These are phyloP conservation scores for Umbelopsis isabellina DNA, from an alignment of 192 early-diverging fungal genomes.

Conservation along the genomic window DNA sequence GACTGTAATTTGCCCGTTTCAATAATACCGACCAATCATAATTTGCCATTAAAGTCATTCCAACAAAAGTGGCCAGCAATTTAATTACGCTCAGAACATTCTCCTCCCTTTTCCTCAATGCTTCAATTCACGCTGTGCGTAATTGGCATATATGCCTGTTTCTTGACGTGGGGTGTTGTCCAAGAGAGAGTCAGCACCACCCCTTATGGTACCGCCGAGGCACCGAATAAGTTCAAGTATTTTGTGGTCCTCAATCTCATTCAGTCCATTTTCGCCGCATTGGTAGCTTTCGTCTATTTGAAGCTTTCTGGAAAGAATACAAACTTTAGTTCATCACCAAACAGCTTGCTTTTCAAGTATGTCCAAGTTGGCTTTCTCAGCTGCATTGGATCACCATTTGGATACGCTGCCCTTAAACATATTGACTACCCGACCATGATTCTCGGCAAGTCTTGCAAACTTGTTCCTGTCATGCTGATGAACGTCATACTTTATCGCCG, in stretches of 20 bases:
- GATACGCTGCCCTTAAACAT: conserved; percentile 89
- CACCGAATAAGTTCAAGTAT: conserved; percentile 70
- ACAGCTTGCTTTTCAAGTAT: conserved; percentile 61
- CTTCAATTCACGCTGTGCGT: conserved; percentile 52
- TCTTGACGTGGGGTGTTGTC: conserved; percentile 93
- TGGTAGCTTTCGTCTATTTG: conserved; percentile 79
- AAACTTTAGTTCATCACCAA: conserved; percentile 28
- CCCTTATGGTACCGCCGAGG: conserved; percentile 60
- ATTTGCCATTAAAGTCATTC: conserved; percentile 13
- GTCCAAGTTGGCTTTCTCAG: conserved; percentile 76
- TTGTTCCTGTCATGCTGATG: conserved; percentile 96
- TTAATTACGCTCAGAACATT: not conserved
- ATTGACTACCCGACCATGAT: conserved; percentile 99
- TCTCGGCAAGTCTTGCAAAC: conserved; percentile 94
- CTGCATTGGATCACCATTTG: conserved; percentile 85
- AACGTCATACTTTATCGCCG: conserved; percentile 89
- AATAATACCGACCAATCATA: not conserved
- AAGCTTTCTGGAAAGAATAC: conserved; percentile 52
- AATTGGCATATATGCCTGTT: conserved; percentile 89
- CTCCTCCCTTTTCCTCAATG: conserved; percentile 30
- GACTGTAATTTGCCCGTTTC: not conserved
- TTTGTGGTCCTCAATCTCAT: conserved; percentile 91
- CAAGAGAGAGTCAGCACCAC: conserved; percentile 92
- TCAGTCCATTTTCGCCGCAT: conserved; percentile 79
- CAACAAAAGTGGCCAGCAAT: not conserved